Percentiles rank a stretch among this genome's conserved stretches.
Conservation (phyloP, 176 grass and related monocot species). For the sorghum (Sorghum bicolor) region DNA sequence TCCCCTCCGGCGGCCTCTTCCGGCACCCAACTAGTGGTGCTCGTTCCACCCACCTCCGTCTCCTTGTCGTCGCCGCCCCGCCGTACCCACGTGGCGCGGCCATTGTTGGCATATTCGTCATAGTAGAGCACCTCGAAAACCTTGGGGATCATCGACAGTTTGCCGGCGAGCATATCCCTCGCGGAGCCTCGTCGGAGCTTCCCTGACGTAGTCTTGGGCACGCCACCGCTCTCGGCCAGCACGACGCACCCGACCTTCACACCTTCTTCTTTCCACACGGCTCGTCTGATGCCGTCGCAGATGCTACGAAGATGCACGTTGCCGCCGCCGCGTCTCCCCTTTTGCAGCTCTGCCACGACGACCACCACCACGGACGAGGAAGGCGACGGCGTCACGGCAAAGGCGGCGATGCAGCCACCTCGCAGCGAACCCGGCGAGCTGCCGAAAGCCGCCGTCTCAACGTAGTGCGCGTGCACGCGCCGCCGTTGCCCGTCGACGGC, state of each 20-base stretch:
- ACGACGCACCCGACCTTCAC: slow-evolving; percentile 19
- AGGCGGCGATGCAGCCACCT: slow-evolving; percentile 38
- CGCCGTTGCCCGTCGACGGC: not conserved
- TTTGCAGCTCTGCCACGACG: slow-evolving; percentile 46
- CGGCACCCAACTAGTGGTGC: not conserved
- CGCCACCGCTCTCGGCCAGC: slow-evolving; percentile 35
- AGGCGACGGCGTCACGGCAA: not conserved
- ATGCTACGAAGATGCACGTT: not conserved
- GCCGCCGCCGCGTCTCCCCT: not conserved
- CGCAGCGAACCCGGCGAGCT: slow-evolving; percentile 19
- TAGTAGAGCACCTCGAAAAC: slow-evolving; percentile 32
- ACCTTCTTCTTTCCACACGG: slow-evolving; percentile 32
- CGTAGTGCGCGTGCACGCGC: slow-evolving; percentile 37
- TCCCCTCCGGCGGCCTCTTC: not conserved
- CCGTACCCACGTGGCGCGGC: too few relatives aligned
- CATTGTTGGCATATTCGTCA: not conserved
- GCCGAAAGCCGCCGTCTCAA: slow-evolving; percentile 27
- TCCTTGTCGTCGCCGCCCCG: not conserved
- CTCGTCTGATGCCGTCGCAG: slow-evolving; percentile 40
- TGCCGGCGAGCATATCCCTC: slow-evolving; percentile 36
- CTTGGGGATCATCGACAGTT: slow-evolving; percentile 22
- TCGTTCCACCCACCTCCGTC: not conserved
- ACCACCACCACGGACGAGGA: slow-evolving; percentile 11
- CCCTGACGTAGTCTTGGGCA: slow-evolving; percentile 53
- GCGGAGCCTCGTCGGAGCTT: slow-evolving; percentile 35